A percentile compares a stretch with the other conserved stretches of the same genome.
Evolutionary conservation across 108 stramenopile species (phyloP).

Genomic region (Cylindrotheca closterium): DNA sequence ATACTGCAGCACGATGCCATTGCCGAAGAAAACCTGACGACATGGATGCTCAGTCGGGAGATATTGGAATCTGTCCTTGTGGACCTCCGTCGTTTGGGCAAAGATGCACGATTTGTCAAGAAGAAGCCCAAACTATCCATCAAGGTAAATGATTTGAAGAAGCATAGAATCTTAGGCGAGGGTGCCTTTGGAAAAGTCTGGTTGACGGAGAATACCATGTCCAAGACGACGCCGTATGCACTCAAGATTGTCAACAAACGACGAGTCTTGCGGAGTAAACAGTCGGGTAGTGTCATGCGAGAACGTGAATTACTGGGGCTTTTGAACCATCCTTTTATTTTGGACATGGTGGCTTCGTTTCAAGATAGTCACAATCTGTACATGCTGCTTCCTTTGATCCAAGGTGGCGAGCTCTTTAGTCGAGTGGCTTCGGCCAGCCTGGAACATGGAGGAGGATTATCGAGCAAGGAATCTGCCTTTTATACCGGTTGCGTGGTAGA

Average conservation of each 20-base stretch:
- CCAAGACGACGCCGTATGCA: slow-evolving; percentile 29
- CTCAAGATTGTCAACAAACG: slow-evolving; percentile 35
- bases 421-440: slow-evolving; percentile 23
- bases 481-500: slow-evolving; percentile 32
- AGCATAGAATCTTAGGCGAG: slow-evolving; percentile 66
- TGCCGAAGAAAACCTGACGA: slow-evolving; percentile 46
- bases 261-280: slow-evolving; percentile 7
- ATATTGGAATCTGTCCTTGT: slow-evolving; percentile 60
- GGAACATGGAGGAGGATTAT: slow-evolving; percentile 14
- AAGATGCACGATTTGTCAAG: slow-evolving; percentile 25
- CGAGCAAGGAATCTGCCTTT: slow-evolving; percentile 18
- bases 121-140: neutral
- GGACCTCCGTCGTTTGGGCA: slow-evolving; percentile 45
- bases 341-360: slow-evolving; percentile 45
- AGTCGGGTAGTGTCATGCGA: slow-evolving; percentile 61
- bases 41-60: slow-evolving; percentile 56
- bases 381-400: slow-evolving; percentile 57
- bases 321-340: slow-evolving; percentile 65
- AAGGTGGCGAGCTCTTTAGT: slow-evolving; percentile 69
- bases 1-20: slow-evolving; percentile 33
- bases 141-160: slow-evolving; percentile 52
- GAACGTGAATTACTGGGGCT: slow-evolving; percentile 53
- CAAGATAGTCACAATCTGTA: slow-evolving; percentile 56
- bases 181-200: slow-evolving; percentile 83
- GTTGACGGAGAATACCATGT: slow-evolving; percentile 43